These are phyloP conservation scores for Pelargonium citronellum DNA, from an alignment of 441 rosid genomes.

Conservation along the genomic window DNA sequence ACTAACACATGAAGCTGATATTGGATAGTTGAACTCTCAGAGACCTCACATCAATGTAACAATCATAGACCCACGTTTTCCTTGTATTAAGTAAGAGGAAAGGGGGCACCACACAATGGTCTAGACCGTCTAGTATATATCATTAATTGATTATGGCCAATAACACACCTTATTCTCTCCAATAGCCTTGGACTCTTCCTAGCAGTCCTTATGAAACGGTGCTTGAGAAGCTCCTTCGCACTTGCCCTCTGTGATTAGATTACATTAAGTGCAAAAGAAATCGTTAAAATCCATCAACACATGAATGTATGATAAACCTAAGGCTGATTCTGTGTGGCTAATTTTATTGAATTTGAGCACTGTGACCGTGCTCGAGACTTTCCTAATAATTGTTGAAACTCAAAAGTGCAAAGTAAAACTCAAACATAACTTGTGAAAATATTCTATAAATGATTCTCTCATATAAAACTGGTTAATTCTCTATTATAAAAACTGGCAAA, in stretches of 20 bases:
- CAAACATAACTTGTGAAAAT: background rate
- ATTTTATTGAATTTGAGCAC: background rate
- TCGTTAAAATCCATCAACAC: background rate
- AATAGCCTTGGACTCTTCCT: conserved; percentile 84
- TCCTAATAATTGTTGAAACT: background rate
- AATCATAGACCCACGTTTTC: too few species aligned
- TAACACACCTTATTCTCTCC: conserved; percentile 84
- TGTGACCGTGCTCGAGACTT: background rate
- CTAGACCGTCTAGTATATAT: background rate
- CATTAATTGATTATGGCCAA: conserved; percentile 12
- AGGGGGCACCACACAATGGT: too few species aligned
- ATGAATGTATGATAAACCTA: background rate
- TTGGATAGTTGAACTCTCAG: too few species aligned
- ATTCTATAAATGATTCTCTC: conserved; percentile 5
- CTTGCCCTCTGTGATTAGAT: conserved; percentile 64
- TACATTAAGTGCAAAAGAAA: conserved; percentile 6
- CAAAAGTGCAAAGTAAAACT: conserved; percentile 5
- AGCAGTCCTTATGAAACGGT: conserved; percentile 70
- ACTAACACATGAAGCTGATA: background rate
- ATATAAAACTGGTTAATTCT: conserved; percentile 5
- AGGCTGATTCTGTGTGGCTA: conserved; percentile 1
- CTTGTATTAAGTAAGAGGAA: too few species aligned
- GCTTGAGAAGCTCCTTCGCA: conserved; percentile 92
- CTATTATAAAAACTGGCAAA: conserved; percentile 1
- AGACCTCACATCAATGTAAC: too few species aligned